A percentile compares a stretch with the other conserved stretches of the same genome.
These are phyloP conservation scores for Pleurotus djamor DNA, from an alignment of 768 basidiomycete genomes.

Conservation along the genomic window DNA sequence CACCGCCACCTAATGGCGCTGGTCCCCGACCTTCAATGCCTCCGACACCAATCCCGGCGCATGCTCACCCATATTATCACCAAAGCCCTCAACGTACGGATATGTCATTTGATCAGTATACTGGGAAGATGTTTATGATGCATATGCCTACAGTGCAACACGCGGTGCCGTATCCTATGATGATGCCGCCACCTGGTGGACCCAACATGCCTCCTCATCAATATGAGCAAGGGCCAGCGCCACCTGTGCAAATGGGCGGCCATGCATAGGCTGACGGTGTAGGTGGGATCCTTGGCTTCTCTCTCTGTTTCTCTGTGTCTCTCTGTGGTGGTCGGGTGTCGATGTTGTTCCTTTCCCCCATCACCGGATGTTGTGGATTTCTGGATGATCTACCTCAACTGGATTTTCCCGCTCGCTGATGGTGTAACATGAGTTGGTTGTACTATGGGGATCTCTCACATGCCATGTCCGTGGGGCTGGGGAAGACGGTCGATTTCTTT, in stretches of 20 bases:
- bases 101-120: conserved; percentile 16
- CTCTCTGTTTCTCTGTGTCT: neutral
- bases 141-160: conserved; percentile 64
- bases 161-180: conserved; percentile 87
- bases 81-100: conserved; percentile 81
- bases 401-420: neutral
- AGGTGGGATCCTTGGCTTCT: neutral
- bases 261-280: neutral
- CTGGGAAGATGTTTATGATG: conserved; percentile 26
- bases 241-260: conserved; percentile 73
- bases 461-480: neutral
- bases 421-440: neutral
- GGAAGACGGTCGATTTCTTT: neutral
- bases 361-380: too few species aligned
- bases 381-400: neutral
- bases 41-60: conserved; percentile 85
- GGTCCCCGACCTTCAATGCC: conserved; percentile 87
- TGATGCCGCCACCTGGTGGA: conserved; percentile 72
- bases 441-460: conserved; percentile 6
- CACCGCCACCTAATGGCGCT: conserved; percentile 74
- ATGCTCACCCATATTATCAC: conserved; percentile 86
- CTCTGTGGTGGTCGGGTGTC: neutral
- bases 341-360: too few species aligned
- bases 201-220: conserved; percentile 67
- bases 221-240: conserved; percentile 70